These are phyloP conservation scores for Penicillium psychrosexuale DNA, from an alignment of 2,329 filamentous ascomycete genomes.

Conservation along the genomic window DNA sequence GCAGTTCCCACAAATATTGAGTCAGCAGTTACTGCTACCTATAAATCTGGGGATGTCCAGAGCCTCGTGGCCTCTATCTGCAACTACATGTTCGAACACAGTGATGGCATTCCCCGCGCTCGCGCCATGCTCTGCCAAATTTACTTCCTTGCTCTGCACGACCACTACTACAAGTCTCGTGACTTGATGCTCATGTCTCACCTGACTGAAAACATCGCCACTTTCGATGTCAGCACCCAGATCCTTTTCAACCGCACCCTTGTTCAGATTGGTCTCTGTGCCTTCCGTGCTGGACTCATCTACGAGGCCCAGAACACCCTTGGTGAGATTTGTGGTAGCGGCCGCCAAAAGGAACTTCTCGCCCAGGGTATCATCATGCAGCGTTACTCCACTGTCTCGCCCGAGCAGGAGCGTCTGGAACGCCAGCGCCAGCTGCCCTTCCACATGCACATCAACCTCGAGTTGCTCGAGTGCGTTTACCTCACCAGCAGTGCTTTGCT, in stretches of 20 bases:
- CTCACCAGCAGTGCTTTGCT: slow-evolving; percentile 98
- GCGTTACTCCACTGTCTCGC: slow-evolving; percentile 90
- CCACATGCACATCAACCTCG: slow-evolving; percentile 99
- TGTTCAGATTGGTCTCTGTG: slow-evolving; percentile 95
- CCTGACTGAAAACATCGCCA: slow-evolving; percentile 92
- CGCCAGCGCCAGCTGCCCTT: slow-evolving; percentile 96
- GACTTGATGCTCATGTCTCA: slow-evolving; percentile 99
- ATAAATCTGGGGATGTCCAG: slow-evolving; percentile 64
- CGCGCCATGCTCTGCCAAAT: slow-evolving; percentile 98
- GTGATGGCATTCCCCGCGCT: slow-evolving; percentile 92
- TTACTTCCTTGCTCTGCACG: slow-evolving; percentile 95
- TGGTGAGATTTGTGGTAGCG: slow-evolving; percentile 96
- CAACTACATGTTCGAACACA: slow-evolving; percentile 91
- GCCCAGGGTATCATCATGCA: slow-evolving; percentile 99
- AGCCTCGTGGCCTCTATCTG: slow-evolving; percentile 78
- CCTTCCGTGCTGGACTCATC: slow-evolving; percentile 93
- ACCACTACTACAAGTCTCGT: slow-evolving; percentile 95
- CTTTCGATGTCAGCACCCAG: slow-evolving; percentile 94
- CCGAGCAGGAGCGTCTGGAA: slow-evolving; percentile 95
- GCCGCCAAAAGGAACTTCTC: slow-evolving; percentile 94
- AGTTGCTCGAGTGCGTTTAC: slow-evolving; percentile 96
- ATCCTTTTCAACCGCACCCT: slow-evolving; percentile 98
- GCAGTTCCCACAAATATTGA: slow-evolving; percentile 66
- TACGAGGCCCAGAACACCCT: slow-evolving; percentile 98
- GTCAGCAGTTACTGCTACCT: slow-evolving; percentile 76